Evolutionary conservation across 345 rosid genomes (phyloP).

Genomic region (Dipteronia dyeriana): DNA sequence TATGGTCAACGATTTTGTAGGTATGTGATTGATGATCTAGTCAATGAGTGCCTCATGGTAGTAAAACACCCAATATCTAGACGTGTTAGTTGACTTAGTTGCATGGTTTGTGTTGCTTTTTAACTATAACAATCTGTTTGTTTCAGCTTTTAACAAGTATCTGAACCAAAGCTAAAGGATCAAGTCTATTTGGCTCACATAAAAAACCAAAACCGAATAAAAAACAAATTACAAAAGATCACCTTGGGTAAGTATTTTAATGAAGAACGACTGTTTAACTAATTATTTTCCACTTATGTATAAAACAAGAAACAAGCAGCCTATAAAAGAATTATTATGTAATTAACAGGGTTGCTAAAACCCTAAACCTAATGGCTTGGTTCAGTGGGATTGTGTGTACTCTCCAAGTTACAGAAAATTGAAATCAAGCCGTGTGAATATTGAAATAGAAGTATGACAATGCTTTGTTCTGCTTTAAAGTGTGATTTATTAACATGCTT

Average conservation of each 20-base stretch:
- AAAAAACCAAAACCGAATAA: not conserved
- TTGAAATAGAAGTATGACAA: not conserved
- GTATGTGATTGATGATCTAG: conserved; percentile 33
- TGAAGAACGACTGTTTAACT: too few species aligned
- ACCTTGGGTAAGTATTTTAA: too few species aligned
- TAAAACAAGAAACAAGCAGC: too few species aligned
- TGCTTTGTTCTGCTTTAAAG: too few species aligned
- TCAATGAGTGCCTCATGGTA: conserved; percentile 11
- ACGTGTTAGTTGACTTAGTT: conserved; percentile 14
- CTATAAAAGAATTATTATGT: too few species aligned
- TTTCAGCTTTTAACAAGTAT: not conserved
- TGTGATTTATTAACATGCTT: not conserved
- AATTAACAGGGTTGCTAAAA: too few species aligned
- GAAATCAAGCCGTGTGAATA: not conserved
- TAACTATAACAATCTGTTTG: not conserved
- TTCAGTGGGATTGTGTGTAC: too few species aligned
- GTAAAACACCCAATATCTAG: conserved; percentile 10
- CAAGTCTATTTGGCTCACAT: not conserved
- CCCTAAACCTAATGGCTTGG: too few species aligned
- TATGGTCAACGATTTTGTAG: conserved; percentile 37
- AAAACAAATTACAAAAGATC: too few species aligned
- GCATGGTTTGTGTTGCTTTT: not conserved
- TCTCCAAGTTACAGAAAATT: too few species aligned
- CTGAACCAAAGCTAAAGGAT: not conserved
- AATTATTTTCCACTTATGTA: too few species aligned